phyloP scores from a whole-genome alignment of 352 stramenopile genomes.

The Phytophthora brassicae region DNA sequence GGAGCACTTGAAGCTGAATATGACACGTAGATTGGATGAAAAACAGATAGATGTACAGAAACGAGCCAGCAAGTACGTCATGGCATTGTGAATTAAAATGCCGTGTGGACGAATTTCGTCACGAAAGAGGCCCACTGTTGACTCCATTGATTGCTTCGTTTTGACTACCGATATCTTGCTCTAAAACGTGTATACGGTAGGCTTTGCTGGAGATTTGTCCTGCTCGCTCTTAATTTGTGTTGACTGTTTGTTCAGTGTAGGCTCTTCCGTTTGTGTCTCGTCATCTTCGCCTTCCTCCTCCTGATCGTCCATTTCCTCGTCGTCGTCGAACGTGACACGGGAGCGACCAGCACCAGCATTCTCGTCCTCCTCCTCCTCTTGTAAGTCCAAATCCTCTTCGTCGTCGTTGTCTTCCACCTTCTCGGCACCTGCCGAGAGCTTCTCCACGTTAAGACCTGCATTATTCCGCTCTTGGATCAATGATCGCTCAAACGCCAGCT shows the following conservation, averaged over 20 bases:
- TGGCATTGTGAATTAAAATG: not conserved
- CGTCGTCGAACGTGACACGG: slow-evolving; percentile 22
- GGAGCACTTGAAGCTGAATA: slow-evolving; percentile 15
- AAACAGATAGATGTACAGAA: not conserved
- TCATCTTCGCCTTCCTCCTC: slow-evolving; percentile 30
- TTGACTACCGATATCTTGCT: not conserved
- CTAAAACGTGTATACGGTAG: slow-evolving; percentile 21
- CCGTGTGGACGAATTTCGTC: not conserved
- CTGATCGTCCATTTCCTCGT: slow-evolving; percentile 29
- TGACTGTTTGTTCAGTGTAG: slow-evolving; percentile 7
- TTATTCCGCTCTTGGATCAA: slow-evolving; percentile 32
- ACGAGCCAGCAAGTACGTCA: slow-evolving; percentile 15
- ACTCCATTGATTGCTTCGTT: not conserved
- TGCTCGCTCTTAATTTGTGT: not conserved
- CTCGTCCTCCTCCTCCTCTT: slow-evolving; percentile 32
- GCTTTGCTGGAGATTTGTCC: not conserved
- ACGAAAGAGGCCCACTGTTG: too few relatives aligned
- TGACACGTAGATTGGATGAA: slow-evolving; percentile 14
- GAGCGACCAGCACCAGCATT: slow-evolving; percentile 17
- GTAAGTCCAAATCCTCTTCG: slow-evolving; percentile 35
- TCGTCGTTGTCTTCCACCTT: slow-evolving; percentile 43
- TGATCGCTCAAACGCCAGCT: slow-evolving; percentile 44
- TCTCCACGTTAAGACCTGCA: slow-evolving; percentile 10
- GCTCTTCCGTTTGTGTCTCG: not conserved
- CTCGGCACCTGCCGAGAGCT: slow-evolving; percentile 14